Evolutionary conservation across 257 asterid genomes (phyloP).

Genomic region (Perilla frutescens): DNA sequence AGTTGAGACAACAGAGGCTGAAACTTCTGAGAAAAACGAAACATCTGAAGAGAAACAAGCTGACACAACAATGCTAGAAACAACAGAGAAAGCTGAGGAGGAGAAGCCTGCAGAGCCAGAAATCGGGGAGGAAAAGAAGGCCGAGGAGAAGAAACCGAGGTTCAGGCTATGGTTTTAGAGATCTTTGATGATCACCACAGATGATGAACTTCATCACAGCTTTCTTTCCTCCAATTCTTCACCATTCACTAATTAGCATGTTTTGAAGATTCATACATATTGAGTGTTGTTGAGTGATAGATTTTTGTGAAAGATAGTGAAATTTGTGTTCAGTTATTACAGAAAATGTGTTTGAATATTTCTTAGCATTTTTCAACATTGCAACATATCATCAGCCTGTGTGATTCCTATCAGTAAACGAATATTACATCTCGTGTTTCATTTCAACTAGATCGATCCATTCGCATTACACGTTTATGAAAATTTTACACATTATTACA

Average conservation of each 20-base stretch:
- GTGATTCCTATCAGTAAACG: too few relatives aligned
- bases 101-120: neutral
- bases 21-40: slow-evolving; percentile 17
- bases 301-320: slow-evolving; percentile 7
- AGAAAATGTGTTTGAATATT: too few relatives aligned
- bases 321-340: neutral
- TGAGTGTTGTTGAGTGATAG: slow-evolving; percentile 15
- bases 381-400: too few relatives aligned
- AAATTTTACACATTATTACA: too few relatives aligned
- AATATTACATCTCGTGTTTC: too few relatives aligned
- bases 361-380: too few relatives aligned
- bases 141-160: slow-evolving; percentile 33
- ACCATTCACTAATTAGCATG: neutral
- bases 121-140: neutral
- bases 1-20: neutral
- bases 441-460: too few relatives aligned
- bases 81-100: slow-evolving; percentile 14
- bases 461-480: too few relatives aligned
- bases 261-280: neutral
- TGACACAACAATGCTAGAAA: slow-evolving; percentile 5
- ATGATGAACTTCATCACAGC: too few relatives aligned
- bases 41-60: slow-evolving; percentile 2
- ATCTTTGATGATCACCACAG: neutral
- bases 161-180: slow-evolving; percentile 39
- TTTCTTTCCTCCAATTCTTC: too few relatives aligned